phyloP scores from a whole-genome alignment of 495 filamentous ascomycete genomes.

The Antarctomyces pellizariae region DNA sequence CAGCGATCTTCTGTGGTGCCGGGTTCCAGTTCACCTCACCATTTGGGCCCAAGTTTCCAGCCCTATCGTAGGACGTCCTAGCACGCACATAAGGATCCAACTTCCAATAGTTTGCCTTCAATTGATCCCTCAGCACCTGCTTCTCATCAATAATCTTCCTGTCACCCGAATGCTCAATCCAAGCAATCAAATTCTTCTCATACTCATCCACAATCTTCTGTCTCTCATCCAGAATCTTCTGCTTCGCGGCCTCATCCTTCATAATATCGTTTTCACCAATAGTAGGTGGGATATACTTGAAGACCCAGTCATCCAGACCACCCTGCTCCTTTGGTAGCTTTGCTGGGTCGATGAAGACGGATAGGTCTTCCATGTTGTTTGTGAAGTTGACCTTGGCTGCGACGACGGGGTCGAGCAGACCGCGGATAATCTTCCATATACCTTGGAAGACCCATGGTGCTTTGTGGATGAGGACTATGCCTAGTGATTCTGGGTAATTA shows the following conservation, averaged over 20 bases:
- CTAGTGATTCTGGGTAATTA: constrained; percentile 87
- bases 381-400: constrained; percentile 91
- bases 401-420: constrained; percentile 94
- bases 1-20: constrained; percentile 9
- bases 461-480: constrained; percentile 87
- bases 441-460: constrained; percentile 92
- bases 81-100: constrained; percentile 57
- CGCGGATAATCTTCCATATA: constrained; percentile 79
- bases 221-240: constrained; percentile 33
- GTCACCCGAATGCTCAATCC: constrained; percentile 20
- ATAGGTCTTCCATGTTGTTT: constrained; percentile 55
- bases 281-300: constrained; percentile 54
- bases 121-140: constrained; percentile 27
- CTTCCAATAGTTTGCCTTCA: constrained; percentile 65
- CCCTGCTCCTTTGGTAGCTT: constrained; percentile 64
- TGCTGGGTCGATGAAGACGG: constrained; percentile 42
- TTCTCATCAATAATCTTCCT: constrained; percentile 18
- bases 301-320: constrained; percentile 61
- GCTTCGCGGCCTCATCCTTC: constrained; percentile 38
- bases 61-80: constrained; percentile 49
- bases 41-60: constrained; percentile 37
- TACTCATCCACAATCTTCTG: constrained; percentile 38
- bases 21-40: constrained; percentile 52
- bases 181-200: constrained; percentile 44
- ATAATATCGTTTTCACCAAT: constrained; percentile 47